phyloP scores from a whole-genome alignment of 305 asterid species.

The Fraxinus xanthoxyloides region DNA sequence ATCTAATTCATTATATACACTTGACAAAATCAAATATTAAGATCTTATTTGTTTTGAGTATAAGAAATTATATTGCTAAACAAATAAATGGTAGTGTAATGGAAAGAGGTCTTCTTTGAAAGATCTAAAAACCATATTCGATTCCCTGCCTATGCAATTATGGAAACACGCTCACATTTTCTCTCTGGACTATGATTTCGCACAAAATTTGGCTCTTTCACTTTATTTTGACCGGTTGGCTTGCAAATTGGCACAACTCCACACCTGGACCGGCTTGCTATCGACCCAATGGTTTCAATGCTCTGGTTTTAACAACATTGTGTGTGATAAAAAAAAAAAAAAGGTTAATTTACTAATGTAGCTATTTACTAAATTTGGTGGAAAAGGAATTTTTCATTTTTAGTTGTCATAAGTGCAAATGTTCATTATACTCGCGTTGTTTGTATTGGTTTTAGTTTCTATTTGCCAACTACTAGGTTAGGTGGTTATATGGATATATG shows the following conservation, averaged over 20 bases:
- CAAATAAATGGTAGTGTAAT: not conserved
- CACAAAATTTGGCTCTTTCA: not conserved
- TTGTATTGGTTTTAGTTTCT: not conserved
- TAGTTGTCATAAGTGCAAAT: not conserved
- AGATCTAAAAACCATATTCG: not conserved
- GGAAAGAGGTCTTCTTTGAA: not conserved
- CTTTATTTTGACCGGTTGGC: not conserved
- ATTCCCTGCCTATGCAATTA: not conserved
- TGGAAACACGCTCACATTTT: not conserved
- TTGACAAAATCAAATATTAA: not conserved
- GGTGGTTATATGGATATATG: not conserved
- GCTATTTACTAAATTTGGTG: not conserved
- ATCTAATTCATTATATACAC: not conserved
- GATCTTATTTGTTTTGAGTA: not conserved
- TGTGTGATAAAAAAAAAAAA: not conserved
- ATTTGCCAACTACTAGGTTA: not conserved
- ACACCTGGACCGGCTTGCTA: not conserved
- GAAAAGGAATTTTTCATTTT: not conserved
- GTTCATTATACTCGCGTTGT: not conserved
- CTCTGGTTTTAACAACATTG: not conserved
- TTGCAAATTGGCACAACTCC: not conserved
- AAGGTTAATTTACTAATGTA: not conserved
- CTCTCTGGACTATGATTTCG: not conserved
- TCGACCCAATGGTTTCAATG: not conserved
- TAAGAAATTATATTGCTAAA: not conserved